Conservation (phyloP, 345 rosid species). For the Cardiospermum halicacabum region DNA sequence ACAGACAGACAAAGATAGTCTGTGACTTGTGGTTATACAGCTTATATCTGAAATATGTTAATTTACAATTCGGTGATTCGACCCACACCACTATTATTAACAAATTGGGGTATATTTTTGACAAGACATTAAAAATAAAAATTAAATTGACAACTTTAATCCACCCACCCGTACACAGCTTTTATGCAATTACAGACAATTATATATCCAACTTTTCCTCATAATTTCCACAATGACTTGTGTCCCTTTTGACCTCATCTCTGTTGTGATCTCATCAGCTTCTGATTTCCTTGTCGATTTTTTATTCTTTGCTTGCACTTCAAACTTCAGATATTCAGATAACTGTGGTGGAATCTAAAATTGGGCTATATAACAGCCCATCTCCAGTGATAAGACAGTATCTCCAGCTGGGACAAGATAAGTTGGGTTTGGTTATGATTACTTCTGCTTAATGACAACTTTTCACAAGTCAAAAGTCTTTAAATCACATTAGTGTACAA, state of each 20-base stretch:
- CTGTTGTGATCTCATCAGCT: neutral
- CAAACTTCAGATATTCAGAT: too few relatives aligned
- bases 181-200: conserved; percentile 2
- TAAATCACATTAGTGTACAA: neutral
- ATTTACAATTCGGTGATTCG: conserved; percentile 4
- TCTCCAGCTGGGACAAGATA: too few relatives aligned
- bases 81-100: neutral
- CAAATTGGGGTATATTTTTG: conserved; percentile 3
- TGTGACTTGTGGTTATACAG: neutral
- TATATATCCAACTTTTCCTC: neutral
- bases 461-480: neutral
- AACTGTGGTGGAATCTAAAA: too few relatives aligned
- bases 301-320: conserved; percentile 1
- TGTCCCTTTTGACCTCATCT: conserved; percentile 14
- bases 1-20: neutral
- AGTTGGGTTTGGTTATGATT: too few relatives aligned
- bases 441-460: conserved; percentile 1
- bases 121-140: neutral
- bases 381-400: too few relatives aligned
- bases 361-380: too few relatives aligned
- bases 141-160: neutral
- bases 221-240: conserved; percentile 10
- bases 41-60: neutral
- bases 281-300: neutral
- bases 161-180: neutral